phyloP scores from a whole-genome alignment of 2,329 filamentous ascomycete genomes.

The Colletotrichum trifolii region DNA sequence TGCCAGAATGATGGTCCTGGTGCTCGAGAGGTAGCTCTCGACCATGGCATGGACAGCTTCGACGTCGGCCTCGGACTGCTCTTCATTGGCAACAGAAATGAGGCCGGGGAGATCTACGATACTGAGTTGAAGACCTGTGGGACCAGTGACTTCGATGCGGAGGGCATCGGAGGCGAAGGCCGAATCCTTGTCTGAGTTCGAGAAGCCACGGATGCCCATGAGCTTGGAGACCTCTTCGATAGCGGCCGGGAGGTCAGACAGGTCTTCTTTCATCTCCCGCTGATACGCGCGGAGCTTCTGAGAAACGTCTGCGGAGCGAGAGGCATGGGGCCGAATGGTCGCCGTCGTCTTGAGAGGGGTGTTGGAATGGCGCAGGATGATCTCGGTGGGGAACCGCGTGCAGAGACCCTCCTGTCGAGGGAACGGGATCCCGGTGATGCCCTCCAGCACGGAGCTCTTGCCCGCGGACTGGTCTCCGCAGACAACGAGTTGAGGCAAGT shows the following conservation, averaged over 20 bases:
- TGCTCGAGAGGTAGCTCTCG: conserved; percentile 51
- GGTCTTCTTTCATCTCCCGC: conserved; percentile 28
- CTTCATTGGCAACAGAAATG: conserved; percentile 49
- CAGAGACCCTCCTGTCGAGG: conserved; percentile 63
- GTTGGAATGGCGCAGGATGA: conserved; percentile 55
- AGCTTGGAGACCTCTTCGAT: conserved; percentile 32
- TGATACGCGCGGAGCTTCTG: conserved; percentile 13
- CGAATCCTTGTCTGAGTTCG: conserved; percentile 29
- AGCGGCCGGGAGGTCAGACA: conserved; percentile 12
- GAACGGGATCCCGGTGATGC: conserved; percentile 65
- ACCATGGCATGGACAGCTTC: conserved; percentile 50
- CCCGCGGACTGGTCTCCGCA: conserved; percentile 66
- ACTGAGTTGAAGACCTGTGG: conserved; percentile 50
- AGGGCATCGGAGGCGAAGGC: conserved; percentile 39
- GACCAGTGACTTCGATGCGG: conserved; percentile 40
- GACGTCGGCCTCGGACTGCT: conserved; percentile 47
- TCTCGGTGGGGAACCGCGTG: conserved; percentile 66
- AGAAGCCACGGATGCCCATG: conserved; percentile 30
- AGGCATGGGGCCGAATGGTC: conserved; percentile 22
- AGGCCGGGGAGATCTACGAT: conserved; percentile 61
- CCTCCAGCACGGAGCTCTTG: conserved; percentile 69
- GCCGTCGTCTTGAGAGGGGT: conserved; percentile 5
- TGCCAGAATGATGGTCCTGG: conserved; percentile 57
- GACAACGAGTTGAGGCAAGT: conserved; percentile 62
- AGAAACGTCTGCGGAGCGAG: background rate